Evolutionary conservation across 2,329 filamentous ascomycete genomes (phyloP).

Genomic region (Arthroderma sp.): DNA sequence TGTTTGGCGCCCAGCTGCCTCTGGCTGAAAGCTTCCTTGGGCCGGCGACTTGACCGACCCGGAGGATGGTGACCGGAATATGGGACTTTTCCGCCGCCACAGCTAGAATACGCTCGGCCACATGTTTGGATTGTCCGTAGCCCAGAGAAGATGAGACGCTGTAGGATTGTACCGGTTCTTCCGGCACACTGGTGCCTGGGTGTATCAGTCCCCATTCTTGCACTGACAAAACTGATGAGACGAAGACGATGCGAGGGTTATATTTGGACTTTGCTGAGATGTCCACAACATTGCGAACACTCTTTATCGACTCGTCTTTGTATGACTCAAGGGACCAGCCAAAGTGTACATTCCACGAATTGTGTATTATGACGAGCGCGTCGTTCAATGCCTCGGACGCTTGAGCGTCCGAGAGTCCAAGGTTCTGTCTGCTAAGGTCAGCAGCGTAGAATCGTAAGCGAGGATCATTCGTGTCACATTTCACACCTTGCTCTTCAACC

Average conservation of each 20-base stretch:
- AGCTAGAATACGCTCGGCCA: neutral
- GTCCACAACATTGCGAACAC: neutral
- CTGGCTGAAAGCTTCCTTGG: neutral
- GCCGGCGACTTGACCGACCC: neutral
- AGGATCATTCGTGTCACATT: neutral
- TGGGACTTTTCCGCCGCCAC: neutral
- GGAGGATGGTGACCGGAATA: neutral
- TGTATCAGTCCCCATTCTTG: neutral
- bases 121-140: neutral
- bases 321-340: neutral
- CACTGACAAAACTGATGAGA: neutral
- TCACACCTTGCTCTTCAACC: neutral
- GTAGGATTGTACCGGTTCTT: neutral
- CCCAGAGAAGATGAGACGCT: neutral
- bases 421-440: neutral
- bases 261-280: neutral
- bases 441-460: neutral
- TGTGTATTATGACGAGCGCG: neutral
- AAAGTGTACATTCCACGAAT: neutral
- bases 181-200: neutral
- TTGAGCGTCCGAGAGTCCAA: neutral
- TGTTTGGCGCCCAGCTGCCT: neutral
- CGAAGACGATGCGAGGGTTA: neutral
- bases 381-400: neutral
- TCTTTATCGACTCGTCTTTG: neutral